phyloP scores from a whole-genome alignment of 2,329 filamentous ascomycete genomes.

The Aspergillus intermedius region DNA sequence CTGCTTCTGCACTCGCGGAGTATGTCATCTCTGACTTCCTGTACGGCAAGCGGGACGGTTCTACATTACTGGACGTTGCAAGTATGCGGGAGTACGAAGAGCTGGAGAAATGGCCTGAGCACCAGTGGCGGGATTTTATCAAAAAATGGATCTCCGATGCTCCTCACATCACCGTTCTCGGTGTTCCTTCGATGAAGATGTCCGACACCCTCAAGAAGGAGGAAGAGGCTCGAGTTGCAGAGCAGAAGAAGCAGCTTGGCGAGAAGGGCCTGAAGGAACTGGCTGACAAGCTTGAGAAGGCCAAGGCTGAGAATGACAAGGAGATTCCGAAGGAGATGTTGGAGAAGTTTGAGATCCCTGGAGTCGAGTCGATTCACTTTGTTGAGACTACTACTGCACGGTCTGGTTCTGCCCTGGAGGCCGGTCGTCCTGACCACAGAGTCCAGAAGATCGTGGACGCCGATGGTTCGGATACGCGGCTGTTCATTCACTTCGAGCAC shows the following conservation, averaged over 20 bases:
- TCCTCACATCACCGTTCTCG: constrained; percentile 79
- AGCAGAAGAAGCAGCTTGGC: constrained; percentile 72
- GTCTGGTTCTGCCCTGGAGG: constrained; percentile 66
- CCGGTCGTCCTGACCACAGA: constrained; percentile 61
- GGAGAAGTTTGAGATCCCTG: constrained; percentile 72
- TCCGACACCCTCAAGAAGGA: constrained; percentile 74
- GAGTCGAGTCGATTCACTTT: constrained; percentile 88
- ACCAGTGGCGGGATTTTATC: constrained; percentile 76
- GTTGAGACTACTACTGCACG: constrained; percentile 81
- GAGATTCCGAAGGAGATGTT: constrained; percentile 79
- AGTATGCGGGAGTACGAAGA: constrained; percentile 53
- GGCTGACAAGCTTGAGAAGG: constrained; percentile 67
- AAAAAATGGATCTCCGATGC: constrained; percentile 80
- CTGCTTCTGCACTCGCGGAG: constrained; percentile 71
- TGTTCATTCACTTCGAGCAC: constrained; percentile 97
- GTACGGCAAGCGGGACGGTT: constrained; percentile 79
- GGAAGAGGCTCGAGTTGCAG: constrained; percentile 70
- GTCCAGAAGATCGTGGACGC: constrained; percentile 72
- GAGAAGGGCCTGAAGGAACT: constrained; percentile 72
- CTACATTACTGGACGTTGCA: constrained; percentile 58
- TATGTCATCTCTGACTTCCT: constrained; percentile 89
- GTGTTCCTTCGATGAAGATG: constrained; percentile 73
- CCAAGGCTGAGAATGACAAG: constrained; percentile 81
- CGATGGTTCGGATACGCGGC: constrained; percentile 56
- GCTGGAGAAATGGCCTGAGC: constrained; percentile 72